Conservation (phyloP, 768 basidiomycete species). For the Clitopilus passeckerianus region DNA sequence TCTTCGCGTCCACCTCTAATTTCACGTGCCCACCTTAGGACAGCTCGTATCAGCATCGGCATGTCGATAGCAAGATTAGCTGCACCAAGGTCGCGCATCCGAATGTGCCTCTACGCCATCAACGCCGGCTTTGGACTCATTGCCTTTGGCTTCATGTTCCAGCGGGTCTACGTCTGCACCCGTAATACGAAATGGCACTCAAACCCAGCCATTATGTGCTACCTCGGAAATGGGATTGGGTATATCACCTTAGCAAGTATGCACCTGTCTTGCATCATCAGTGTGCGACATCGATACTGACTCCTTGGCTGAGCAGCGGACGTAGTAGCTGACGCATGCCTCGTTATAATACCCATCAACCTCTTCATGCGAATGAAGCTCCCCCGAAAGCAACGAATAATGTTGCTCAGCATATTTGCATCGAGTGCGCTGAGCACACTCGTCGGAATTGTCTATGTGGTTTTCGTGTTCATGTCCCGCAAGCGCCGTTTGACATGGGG, state of each 20-base stretch:
- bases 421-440: slow-evolving; percentile 14
- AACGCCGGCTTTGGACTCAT: slow-evolving; percentile 4
- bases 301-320: slow-evolving; percentile 9
- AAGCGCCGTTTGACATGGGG: not conserved
- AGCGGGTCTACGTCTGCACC: slow-evolving; percentile 9
- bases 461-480: slow-evolving; percentile 12
- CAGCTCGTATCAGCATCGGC: slow-evolving; percentile 12
- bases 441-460: slow-evolving; percentile 11
- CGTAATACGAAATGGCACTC: not conserved
- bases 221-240: slow-evolving; percentile 1
- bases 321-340: slow-evolving; percentile 15
- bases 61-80: slow-evolving; percentile 10
- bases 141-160: slow-evolving; percentile 4
- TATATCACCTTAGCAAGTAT: slow-evolving; percentile 6
- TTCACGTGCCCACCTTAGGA: slow-evolving; percentile 3
- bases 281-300: not conserved
- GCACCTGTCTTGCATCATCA: not conserved
- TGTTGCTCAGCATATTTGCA: slow-evolving; percentile 18
- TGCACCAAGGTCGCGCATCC: slow-evolving; percentile 1
- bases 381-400: slow-evolving; percentile 8
- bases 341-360: slow-evolving; percentile 17
- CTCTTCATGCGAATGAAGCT: slow-evolving; percentile 17
- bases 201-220: not conserved
- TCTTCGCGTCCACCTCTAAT: not conserved
- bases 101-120: not conserved